Conservation (phyloP, 2,329 filamentous ascomycete genomes). For the Cercospora citrullina region DNA sequence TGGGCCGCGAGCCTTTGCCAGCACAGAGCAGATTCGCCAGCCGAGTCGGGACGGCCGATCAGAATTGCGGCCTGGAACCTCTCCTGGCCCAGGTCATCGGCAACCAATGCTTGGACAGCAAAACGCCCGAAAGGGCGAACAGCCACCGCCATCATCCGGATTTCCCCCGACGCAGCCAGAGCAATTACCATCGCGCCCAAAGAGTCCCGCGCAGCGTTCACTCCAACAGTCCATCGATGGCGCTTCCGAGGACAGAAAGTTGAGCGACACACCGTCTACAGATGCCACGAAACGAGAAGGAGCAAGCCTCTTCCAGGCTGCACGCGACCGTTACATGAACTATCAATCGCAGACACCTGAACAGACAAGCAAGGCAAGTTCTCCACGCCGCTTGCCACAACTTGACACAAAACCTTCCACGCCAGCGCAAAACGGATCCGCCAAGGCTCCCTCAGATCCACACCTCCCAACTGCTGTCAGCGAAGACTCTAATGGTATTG, state of each 20-base stretch:
- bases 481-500: constrained; percentile 29
- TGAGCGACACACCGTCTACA: constrained; percentile 14
- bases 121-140: constrained; percentile 2
- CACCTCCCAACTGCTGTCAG: constrained; percentile 21
- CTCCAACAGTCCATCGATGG: constrained; percentile 23
- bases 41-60: constrained; percentile 32
- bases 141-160: constrained; percentile 6
- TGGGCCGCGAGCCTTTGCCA: constrained; percentile 34
- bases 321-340: constrained; percentile 31
- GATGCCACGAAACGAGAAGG: constrained; percentile 21
- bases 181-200: constrained; percentile 19
- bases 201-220: constrained; percentile 27
- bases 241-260: constrained; percentile 22
- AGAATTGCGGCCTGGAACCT: constrained; percentile 32
- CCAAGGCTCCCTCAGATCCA: constrained; percentile 20
- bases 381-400: constrained; percentile 21
- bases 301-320: constrained; percentile 30
- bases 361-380: constrained; percentile 14
- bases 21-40: constrained; percentile 40
- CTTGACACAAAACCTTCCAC: constrained; percentile 23
- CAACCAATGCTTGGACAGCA: constrained; percentile 5
- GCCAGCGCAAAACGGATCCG: constrained; percentile 20
- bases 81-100: constrained; percentile 26
- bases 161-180: constrained; percentile 1
- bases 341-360: constrained; percentile 21